Conservation (phyloP, 2,329 filamentous ascomycete genomes). For the Aspergillus aculeatus region DNA sequence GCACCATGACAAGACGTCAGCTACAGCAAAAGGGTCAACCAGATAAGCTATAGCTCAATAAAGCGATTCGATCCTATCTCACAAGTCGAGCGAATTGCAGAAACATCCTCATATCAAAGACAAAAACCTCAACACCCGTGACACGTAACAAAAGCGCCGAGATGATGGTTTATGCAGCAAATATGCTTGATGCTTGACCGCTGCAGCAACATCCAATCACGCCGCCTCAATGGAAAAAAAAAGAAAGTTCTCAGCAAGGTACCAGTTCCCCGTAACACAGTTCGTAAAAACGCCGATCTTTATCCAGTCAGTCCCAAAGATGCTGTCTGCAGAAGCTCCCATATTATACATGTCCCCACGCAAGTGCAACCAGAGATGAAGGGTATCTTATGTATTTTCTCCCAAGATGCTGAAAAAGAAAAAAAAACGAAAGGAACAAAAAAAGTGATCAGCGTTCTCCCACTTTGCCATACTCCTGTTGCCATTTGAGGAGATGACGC, state of each 20-base stretch:
- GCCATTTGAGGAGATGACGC: slow-evolving; percentile 79
- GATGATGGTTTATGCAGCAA: too few relatives aligned
- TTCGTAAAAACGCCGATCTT: neutral
- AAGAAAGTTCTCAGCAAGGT: neutral
- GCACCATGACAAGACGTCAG: too few relatives aligned
- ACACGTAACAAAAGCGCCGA: too few relatives aligned
- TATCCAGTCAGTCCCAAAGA: neutral
- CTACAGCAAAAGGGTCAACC: too few relatives aligned
- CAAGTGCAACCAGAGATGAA: neutral
- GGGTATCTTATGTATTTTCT: neutral
- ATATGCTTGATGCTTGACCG: neutral
- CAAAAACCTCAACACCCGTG: too few relatives aligned
- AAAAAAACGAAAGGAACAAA: neutral
- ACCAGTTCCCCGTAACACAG: neutral
- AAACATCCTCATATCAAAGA: neutral
- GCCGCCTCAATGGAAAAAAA: neutral
- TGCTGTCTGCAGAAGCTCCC: neutral
- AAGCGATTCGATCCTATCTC: too few relatives aligned
- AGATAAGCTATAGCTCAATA: too few relatives aligned
- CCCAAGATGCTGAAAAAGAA: neutral
- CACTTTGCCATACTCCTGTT: slow-evolving; percentile 65
- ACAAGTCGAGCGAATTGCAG: neutral
- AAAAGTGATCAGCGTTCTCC: slow-evolving; percentile 44
- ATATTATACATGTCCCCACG: neutral
- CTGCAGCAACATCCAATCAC: neutral